A percentile compares a stretch with the other conserved stretches of the same genome.
Conservation (phyloP, 2,329 filamentous ascomycete genomes). For the Cercospora sp. region DNA sequence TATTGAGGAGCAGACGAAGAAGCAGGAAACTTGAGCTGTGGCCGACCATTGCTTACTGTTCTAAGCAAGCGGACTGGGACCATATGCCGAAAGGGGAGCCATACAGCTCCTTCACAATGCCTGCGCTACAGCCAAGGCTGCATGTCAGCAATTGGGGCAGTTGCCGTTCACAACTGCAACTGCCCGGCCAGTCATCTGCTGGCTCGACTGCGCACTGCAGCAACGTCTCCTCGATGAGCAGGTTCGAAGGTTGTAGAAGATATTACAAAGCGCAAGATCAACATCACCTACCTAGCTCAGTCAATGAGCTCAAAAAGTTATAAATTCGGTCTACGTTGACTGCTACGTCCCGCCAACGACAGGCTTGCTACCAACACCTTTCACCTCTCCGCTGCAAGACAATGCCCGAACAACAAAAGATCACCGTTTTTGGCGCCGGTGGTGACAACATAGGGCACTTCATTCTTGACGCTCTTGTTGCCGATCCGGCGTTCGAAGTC, state of each 20-base stretch:
- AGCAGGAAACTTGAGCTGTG: background rate
- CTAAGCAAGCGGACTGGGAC: background rate
- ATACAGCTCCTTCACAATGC: background rate
- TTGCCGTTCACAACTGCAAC: background rate
- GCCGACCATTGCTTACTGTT: background rate
- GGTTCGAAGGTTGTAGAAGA: background rate
- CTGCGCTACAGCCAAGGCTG: background rate
- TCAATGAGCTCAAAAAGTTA: background rate
- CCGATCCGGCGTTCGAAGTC: conserved; percentile 17
- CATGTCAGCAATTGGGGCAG: background rate
- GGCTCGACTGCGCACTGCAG: background rate
- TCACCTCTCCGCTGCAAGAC: background rate
- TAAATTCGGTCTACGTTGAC: background rate
- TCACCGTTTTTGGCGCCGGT: conserved; percentile 26
- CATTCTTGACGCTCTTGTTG: conserved; percentile 22
- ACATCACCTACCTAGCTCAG: background rate
- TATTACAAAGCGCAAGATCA: background rate
- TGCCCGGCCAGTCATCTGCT: background rate
- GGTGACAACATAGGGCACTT: conserved; percentile 24
- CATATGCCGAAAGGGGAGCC: background rate
- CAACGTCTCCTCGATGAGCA: background rate
- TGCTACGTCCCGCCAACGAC: background rate
- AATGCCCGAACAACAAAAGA: conserved; percentile 6
- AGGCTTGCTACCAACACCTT: background rate
- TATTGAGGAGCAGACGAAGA: conserved; percentile 45